Conservation (phyloP, 129 eudicot genomes). For the Scalesia atractyloides region DNA sequence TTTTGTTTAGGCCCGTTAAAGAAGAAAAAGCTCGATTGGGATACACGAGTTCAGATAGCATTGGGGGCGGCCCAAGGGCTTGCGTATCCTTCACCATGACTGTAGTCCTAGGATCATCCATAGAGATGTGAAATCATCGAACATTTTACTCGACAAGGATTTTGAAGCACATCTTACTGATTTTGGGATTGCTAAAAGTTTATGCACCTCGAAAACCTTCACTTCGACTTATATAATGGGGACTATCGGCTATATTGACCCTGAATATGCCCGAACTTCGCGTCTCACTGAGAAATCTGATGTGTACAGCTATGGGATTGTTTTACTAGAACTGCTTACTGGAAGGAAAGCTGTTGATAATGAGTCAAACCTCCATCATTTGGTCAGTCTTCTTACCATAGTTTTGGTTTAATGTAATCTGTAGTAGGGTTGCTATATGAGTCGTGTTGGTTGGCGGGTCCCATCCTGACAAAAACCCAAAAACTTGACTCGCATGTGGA, state of each 20-base stretch:
- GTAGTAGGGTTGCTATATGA: neutral
- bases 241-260: slow-evolving; percentile 95
- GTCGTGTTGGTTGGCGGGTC: too few species aligned
- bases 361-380: slow-evolving; percentile 92
- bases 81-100: slow-evolving; percentile 95
- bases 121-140: slow-evolving; percentile 94
- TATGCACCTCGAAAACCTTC: slow-evolving; percentile 76
- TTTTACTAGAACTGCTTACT: slow-evolving; percentile 85
- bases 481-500: too few species aligned
- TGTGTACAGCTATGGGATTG: slow-evolving; percentile 94
- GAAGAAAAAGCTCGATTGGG: slow-evolving; percentile 95
- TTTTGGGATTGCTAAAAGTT: slow-evolving; percentile 92
- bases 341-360: slow-evolving; percentile 96
- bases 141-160: slow-evolving; percentile 82
- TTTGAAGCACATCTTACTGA: slow-evolving; percentile 95
- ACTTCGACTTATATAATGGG: slow-evolving; percentile 95
- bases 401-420: neutral
- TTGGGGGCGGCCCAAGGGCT: slow-evolving; percentile 97
- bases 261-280: slow-evolving; percentile 97
- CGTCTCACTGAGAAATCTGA: slow-evolving; percentile 98
- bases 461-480: too few species aligned
- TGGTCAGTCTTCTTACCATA: slow-evolving; percentile 54
- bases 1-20: slow-evolving; percentile 57
- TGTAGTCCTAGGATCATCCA: slow-evolving; percentile 98
- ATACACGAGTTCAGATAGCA: slow-evolving; percentile 78